Evolutionary conservation across 306 rosid genomes (phyloP), one percentile per base, ranked within the genome.

Genomic region (Cucurbita ficifolia): DNA sequence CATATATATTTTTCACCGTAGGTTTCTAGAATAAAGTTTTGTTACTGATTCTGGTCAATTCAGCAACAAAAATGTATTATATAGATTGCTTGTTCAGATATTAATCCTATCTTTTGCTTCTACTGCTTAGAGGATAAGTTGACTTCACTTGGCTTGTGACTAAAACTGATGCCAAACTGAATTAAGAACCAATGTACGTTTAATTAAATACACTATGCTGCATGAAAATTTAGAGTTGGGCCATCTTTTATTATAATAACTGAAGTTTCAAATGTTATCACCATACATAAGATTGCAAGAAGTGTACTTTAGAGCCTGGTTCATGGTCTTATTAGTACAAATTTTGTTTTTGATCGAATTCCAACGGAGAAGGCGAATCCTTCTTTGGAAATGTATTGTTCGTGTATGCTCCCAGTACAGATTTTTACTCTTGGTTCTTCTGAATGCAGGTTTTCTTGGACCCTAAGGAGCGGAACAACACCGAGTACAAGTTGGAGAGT

Each of bases 401-500:
- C 67, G 0, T 14, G 12, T 24, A 19, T 12, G 2, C 50, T 38
- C 45, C 4, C 9, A n/a, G 10, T n/a, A 17, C 29, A 9, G 5
- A 0, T 62, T 7, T 16, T 62, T 11, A 62, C 7, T 4, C 8
- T 14, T 49, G 46, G 46, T 16, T 63, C 49, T 63, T 18, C n/a
- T 18, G 50, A 10, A 18, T 5, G 35, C 73, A 75, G 78, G 65
- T 75, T 6, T 75, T 46, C 72, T 62, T 75, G 73, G 73, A 75
- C 48, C 78, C 78, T 0, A 75, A 75, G 51, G 78, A 75, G 39
- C 55, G 50, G 21, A 75, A 75, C 61, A 75, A 75, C 61, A 75
- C 78, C 0, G 78, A 75, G 73, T 75, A 48, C 72, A 75, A 75
- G 78, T 21, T 75, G 61, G 78, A 75, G 73, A 60, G 72, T 17